Base-by-base conservation (phyloP, 164 flowering plant species). In the Cinnamomum micranthum region DNA sequence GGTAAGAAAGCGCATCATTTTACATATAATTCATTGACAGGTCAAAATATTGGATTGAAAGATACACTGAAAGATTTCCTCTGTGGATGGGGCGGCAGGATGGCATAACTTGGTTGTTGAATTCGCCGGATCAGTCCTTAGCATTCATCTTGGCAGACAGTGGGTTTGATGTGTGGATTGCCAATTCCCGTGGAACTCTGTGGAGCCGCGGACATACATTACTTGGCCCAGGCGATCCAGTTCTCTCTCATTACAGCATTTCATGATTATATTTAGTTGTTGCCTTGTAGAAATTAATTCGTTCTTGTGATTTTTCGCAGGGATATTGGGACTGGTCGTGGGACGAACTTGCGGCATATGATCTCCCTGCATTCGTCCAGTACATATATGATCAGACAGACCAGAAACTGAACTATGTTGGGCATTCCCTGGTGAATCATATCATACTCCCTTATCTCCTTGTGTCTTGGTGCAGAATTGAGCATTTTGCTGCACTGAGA, bases 271-370 rank as follows among this genome's bases (percentile, higher is more conserved):
- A 17, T 55, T 22, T 58, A 63, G 28, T n/a, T 60, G 50, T 13
- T 51, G 5, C 33, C 50, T 50, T 27, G 14, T 24, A 7, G 2
- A 9, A 7, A n/a, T 17, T 22, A 6, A 31, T 20, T 12, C 55
- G 24, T n/a, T n/a, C 9, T 67, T 10, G 10, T 19, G 11, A 22
- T 51, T 23, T 19, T 50, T 10, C 65, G n/a, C 52, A 91, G 98
- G 88, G 81, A 47, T 94, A 80, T 68, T 94, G 98, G 98, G 83
- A 92, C 74, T 94, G 98, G 98, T 67, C 97, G n/a, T 94, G 98
- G 98, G 98, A 92, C 83, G 86, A 91, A 64, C 77, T 92, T 69
- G 93, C 75, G 1, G 78, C 86, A 2, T 83, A 84, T 75, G 98
- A 94, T 75, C 87, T 92, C 72, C 90, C 98, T 22, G 90, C 97